Conservation (phyloP, 176 grass and related monocot genomes). For the Oryza rufipogon region DNA sequence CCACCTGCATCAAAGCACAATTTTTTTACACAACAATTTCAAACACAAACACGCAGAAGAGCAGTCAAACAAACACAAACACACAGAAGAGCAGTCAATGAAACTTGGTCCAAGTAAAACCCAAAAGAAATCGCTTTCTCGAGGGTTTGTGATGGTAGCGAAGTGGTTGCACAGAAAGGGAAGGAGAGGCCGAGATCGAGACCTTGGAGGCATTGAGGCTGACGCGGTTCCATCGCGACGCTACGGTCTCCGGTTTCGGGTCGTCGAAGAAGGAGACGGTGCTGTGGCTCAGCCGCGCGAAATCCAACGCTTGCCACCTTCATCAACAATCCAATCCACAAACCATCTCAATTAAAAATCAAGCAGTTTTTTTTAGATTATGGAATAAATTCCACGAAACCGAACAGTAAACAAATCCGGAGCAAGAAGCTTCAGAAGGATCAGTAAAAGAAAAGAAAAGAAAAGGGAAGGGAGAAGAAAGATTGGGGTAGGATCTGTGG, state of each 20-base stretch:
- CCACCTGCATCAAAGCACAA: slow-evolving; percentile 54
- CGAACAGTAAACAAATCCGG: background rate
- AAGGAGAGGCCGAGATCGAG: background rate
- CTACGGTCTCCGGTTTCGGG: slow-evolving; percentile 66
- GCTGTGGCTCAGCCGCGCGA: slow-evolving; percentile 67
- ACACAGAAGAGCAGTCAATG: background rate
- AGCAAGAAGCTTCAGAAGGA: background rate
- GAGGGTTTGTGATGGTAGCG: background rate
- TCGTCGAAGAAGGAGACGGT: slow-evolving; percentile 83
- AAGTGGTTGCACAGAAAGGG: background rate
- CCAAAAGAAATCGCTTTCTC: background rate
- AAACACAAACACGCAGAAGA: too few relatives aligned
- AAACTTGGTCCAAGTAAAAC: background rate
- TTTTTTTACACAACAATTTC: background rate
- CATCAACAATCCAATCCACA: background rate
- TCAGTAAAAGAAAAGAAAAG: background rate
- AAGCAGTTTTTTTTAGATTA: slow-evolving; percentile 2
- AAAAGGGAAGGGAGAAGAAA: background rate
- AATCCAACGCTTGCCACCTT: slow-evolving; percentile 91
- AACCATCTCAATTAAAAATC: background rate
- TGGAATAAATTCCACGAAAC: background rate
- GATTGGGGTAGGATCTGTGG: slow-evolving; percentile 8
- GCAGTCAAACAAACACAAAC: background rate
- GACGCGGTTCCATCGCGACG: slow-evolving; percentile 86
- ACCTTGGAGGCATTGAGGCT: slow-evolving; percentile 89